Evolutionary conservation across 805 yeast genomes (phyloP), one percentile per base, ranked within the genome.

Genomic region (Kodamaea jinghongensis): DNA sequence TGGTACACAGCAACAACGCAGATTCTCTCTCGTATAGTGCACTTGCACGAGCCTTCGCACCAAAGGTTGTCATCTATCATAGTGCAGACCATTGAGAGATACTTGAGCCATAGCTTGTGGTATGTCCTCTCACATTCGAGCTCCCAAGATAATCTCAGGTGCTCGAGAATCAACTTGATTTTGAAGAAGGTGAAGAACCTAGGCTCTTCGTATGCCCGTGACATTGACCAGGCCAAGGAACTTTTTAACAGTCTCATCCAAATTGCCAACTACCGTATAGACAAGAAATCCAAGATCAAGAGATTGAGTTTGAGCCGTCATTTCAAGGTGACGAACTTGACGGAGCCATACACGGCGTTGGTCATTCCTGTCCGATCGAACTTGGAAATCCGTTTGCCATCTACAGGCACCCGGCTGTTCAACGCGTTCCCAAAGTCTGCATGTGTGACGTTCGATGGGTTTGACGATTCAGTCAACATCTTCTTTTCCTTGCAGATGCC

Each of bases 1-100:
- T 88, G 96, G 86, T 91, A 85, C 56, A 73, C 89, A 0, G 95
- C 88, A 0, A 66, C 91, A 14, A 86, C 97, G 0, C 98, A 93
- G 56, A 57, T 93, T 26, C 64, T 91, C 4, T 88, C 97, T 0
- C 72, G 98, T 50, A 70, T 90, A 42, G 67, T 78, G 1, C 93
- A 86, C 51, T 65, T 73, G 1, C 81, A 83, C 46, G 60, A 62
- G 2, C 65, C 69, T 0, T 79, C 93, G 0, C 75, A 72, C 20
- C 71, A 70, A 1, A 60, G 81, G 14, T 69, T 93, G 11, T 60
- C 74, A 38, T 61, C 66, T n/a, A 76, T 91, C 15, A 65, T 90
- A 8, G 63, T 75, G 10, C 62, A 69, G 10, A 71, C 91, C 9
- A 70, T 83, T 0, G 61, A 64, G 22, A 69, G 75, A 16, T 93